Base-by-base conservation (phyloP, 2,329 filamentous ascomycete species). In the Claviceps lovelessii region DNA sequence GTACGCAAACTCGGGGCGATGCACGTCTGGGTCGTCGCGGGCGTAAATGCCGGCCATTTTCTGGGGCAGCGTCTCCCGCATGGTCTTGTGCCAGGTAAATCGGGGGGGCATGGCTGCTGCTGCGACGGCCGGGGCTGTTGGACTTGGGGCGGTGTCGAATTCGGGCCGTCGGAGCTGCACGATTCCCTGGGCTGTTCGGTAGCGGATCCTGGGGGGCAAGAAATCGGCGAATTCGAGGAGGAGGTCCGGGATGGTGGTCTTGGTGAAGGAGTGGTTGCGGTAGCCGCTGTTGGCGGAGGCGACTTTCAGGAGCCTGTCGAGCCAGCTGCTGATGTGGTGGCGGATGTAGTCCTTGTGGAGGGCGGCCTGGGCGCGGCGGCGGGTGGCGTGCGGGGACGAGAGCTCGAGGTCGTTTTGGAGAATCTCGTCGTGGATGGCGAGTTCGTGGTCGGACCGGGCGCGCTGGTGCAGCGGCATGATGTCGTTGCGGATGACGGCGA, bases 381-480 rank as follows among this genome's bases (percentile, higher is more conserved):
- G 59, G 29, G 52, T 57, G 55, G 61, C 60, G 15, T 48, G 42
- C 7, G 59, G 53, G 28, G 57, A 49, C 11, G 23, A 11, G 23
- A 55, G 44, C 47, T 37, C 37, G 48, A 57, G 49, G 52, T 66
- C 64, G 45, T 57, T 61, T 51, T 63, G 64, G 4, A 72, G 61
- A 29, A 70, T 57, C 45, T 72, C 69, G 49, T 71, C 64, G 17
- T 64, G 54, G 28, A 70, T 48, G 23, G 65, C 63, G 9, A 58
- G 52, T 28, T 62, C 57, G 56, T 68, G 62, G 29, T 63, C 59
- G 5, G 56, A 42, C 41, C 63, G 57, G 35, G 66, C 54, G 48
- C 19, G 39, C 33, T 60, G 56, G 57, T 70, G 67, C 60, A 73
- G 65, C 1, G 74, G 74, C 17, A 74, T 64, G 58, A 71, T 67